phyloP scores from a whole-genome alignment of 768 basidiomycete species.

The Obba rivulosa region DNA sequence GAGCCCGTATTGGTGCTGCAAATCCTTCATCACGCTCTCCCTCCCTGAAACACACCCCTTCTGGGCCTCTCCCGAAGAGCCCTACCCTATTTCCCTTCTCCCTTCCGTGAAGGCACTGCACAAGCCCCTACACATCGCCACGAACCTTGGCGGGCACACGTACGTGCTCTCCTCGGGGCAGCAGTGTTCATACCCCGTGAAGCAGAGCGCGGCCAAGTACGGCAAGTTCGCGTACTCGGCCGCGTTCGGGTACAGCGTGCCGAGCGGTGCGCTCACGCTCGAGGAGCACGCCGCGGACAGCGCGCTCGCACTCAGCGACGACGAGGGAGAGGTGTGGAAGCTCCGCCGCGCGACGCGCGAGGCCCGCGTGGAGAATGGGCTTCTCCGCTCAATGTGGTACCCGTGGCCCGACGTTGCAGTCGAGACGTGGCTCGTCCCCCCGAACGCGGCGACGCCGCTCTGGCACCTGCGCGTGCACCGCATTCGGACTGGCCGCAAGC shows the following conservation, averaged over 20 bases:
- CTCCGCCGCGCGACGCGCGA: slow-evolving; percentile 58
- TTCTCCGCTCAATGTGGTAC: slow-evolving; percentile 63
- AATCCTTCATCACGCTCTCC: slow-evolving; percentile 64
- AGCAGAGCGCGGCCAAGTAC: slow-evolving; percentile 75
- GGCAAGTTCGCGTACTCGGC: slow-evolving; percentile 74
- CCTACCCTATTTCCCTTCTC: slow-evolving; percentile 47
- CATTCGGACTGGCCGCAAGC: slow-evolving; percentile 43
- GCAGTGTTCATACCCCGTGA: slow-evolving; percentile 74
- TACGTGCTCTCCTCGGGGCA: slow-evolving; percentile 74
- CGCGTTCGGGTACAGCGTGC: slow-evolving; percentile 74
- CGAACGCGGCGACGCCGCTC: slow-evolving; percentile 45
- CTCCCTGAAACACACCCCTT: slow-evolving; percentile 65
- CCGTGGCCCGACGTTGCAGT: slow-evolving; percentile 70
- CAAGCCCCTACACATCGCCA: slow-evolving; percentile 65
- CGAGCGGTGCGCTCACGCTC: slow-evolving; percentile 53
- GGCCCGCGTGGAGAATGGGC: slow-evolving; percentile 44
- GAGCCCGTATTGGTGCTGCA: slow-evolving; percentile 80
- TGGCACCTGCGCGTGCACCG: slow-evolving; percentile 73
- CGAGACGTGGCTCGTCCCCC: slow-evolving; percentile 73
- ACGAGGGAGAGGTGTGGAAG: slow-evolving; percentile 69
- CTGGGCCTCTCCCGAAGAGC: slow-evolving; percentile 64
- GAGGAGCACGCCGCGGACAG: slow-evolving; percentile 71
- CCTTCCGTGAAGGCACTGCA: slow-evolving; percentile 46
- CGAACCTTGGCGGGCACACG: slow-evolving; percentile 57
- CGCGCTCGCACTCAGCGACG: slow-evolving; percentile 66